These are phyloP conservation scores for Schwanniomyces polymorphus DNA, from an alignment of 805 yeast species.

Conservation along the genomic window DNA sequence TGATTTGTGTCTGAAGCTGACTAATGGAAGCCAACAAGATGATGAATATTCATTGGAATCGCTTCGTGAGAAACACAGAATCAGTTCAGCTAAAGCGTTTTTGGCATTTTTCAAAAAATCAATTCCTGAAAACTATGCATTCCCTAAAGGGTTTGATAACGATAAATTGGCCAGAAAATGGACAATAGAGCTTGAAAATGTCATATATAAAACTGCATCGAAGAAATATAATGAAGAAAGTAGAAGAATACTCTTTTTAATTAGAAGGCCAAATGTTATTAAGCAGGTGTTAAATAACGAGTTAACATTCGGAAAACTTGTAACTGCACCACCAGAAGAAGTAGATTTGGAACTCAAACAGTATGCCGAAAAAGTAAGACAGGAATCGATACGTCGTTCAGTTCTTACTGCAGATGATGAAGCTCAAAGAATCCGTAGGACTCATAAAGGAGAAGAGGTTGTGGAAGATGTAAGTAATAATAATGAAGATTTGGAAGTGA, in stretches of 20 bases:
- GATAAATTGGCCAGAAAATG: constrained; percentile 41
- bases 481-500: constrained; percentile 24
- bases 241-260: constrained; percentile 63
- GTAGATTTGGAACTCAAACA: constrained; percentile 75
- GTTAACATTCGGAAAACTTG: constrained; percentile 58
- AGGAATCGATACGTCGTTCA: constrained; percentile 65
- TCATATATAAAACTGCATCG: constrained; percentile 39
- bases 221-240: constrained; percentile 63
- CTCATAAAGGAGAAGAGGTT: constrained; percentile 89
- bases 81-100: constrained; percentile 54
- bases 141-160: constrained; percentile 16
- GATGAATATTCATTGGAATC: constrained; percentile 10
- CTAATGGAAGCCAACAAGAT: constrained; percentile 3
- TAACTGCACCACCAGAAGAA: constrained; percentile 68
- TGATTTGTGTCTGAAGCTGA: constrained; percentile 41
- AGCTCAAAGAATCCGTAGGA: constrained; percentile 65
- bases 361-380: constrained; percentile 69
- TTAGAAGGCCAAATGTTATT: constrained; percentile 60
- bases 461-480: constrained; percentile 46
- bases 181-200: constrained; percentile 54
- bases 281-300: constrained; percentile 54
- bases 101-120: constrained; percentile 40
- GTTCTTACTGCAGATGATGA: constrained; percentile 61
- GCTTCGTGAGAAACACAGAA: constrained; percentile 38
- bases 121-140: constrained; percentile 33